phyloP scores from a whole-genome alignment of 805 yeast species.

The Torulaspora indica region DNA sequence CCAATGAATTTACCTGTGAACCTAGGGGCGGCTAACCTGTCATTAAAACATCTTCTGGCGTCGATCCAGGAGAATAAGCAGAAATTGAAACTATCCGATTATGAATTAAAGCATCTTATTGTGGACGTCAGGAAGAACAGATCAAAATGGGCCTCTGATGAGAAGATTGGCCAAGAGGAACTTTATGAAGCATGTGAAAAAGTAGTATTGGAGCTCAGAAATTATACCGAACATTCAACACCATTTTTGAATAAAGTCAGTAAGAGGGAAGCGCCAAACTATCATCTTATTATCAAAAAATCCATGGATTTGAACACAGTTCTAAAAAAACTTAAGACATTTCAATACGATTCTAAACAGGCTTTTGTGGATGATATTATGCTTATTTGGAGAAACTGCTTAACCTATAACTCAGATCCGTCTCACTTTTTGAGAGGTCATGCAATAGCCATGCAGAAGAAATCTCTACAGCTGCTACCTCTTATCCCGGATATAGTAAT shows the following conservation, averaged over 20 bases:
- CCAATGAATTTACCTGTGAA: constrained; percentile 37
- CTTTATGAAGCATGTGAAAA: constrained; percentile 96
- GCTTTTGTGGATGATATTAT: constrained; percentile 93
- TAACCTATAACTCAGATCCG: constrained; percentile 91
- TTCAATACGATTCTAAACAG: constrained; percentile 76
- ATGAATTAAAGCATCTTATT: constrained; percentile 76
- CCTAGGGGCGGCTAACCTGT: constrained; percentile 69
- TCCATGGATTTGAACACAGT: constrained; percentile 98
- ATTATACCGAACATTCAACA: constrained; percentile 93
- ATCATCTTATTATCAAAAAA: constrained; percentile 77
- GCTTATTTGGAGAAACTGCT: constrained; percentile 93
- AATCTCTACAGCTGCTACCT: constrained; percentile 68
- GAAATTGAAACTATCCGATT: constrained; percentile 67
- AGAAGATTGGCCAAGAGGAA: constrained; percentile 94
- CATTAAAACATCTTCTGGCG: constrained; percentile 72
- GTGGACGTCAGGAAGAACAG: constrained; percentile 92
- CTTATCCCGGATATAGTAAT: constrained; percentile 85
- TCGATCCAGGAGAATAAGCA: constrained; percentile 77
- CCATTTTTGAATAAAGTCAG: constrained; percentile 95
- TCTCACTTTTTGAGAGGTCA: constrained; percentile 85
- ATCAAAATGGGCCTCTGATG: constrained; percentile 97
- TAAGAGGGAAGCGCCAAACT: constrained; percentile 96
- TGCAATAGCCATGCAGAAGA: constrained; percentile 94
- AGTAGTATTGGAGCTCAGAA: constrained; percentile 82
- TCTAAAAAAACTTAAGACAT: constrained; percentile 75